Evolutionary conservation across 352 stramenopile species (phyloP).

Genomic region (Phytophthora pistaciae): DNA sequence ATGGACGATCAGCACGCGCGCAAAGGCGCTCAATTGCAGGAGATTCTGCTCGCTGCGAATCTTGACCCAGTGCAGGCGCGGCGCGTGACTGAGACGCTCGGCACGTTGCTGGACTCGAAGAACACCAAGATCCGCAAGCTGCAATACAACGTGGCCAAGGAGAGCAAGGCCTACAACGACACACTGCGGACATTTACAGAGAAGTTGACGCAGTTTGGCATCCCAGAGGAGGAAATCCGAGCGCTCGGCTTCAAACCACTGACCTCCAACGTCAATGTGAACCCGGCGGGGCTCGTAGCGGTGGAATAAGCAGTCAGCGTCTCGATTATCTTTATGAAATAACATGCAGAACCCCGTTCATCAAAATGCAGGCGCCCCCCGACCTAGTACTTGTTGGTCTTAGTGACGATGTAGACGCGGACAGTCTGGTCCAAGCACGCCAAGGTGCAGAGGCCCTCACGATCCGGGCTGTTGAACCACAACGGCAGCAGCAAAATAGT

Average conservation of each 20-base stretch:
- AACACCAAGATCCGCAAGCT: constrained; percentile 68
- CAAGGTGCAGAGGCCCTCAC: constrained; percentile 93
- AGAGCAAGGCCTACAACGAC: constrained; percentile 85
- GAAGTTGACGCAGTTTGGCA: constrained; percentile 73
- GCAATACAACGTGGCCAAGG: constrained; percentile 75
- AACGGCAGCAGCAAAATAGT: neutral
- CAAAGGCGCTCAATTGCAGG: constrained; percentile 76
- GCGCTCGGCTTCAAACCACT: constrained; percentile 70
- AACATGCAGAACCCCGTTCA: constrained; percentile 16
- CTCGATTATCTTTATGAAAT: constrained; percentile 11
- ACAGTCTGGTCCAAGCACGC: constrained; percentile 96
- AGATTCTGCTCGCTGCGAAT: constrained; percentile 77
- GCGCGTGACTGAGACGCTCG: constrained; percentile 74
- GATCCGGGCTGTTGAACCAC: constrained; percentile 72
- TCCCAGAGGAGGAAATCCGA: constrained; percentile 80
- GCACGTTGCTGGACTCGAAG: constrained; percentile 66
- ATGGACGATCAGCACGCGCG: constrained; percentile 83
- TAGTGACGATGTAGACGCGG: constrained; percentile 96
- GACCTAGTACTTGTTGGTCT: constrained; percentile 94
- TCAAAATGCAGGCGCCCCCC: constrained; percentile 4
- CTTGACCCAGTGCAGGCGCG: constrained; percentile 77
- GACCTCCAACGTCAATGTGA: constrained; percentile 62
- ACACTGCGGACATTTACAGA: constrained; percentile 75
- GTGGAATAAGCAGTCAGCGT: constrained; percentile 46
- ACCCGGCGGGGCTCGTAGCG: constrained; percentile 78